Conservation (phyloP, 1,284 basidiomycete species). For the Dichomitus squalens region DNA sequence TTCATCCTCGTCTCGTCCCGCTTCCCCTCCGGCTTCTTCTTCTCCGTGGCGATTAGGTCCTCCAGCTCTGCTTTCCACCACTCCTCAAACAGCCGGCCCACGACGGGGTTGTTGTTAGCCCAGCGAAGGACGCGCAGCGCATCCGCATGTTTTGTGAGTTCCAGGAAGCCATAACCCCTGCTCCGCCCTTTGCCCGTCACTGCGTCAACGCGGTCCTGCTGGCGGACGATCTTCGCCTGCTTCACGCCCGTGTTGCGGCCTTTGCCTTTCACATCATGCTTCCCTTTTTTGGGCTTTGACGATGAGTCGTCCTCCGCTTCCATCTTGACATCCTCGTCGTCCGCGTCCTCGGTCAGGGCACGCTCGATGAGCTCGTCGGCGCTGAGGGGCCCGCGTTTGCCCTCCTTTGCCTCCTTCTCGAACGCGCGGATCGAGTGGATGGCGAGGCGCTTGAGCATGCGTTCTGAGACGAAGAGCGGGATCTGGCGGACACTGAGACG, state of each 20-base stretch:
- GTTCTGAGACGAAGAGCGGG: constrained; percentile 88
- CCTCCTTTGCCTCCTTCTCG: constrained; percentile 75
- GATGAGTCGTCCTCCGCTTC: constrained; percentile 36
- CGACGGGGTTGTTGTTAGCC: constrained; percentile 87
- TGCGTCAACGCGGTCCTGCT: constrained; percentile 85
- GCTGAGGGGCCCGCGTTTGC: constrained; percentile 62
- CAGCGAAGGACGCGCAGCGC: constrained; percentile 91
- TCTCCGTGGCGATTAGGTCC: constrained; percentile 67
- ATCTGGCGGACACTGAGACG: constrained; percentile 93
- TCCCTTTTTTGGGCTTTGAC: constrained; percentile 27
- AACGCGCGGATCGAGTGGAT: constrained; percentile 83
- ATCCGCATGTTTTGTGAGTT: constrained; percentile 87
- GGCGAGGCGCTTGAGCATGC: constrained; percentile 86
- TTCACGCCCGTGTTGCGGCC: constrained; percentile 67
- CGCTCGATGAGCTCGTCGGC: constrained; percentile 70
- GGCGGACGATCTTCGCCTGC: constrained; percentile 91
- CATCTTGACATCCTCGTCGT: constrained; percentile 33
- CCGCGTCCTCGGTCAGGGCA: constrained; percentile 28
- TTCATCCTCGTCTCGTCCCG: constrained; percentile 56
- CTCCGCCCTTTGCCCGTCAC: constrained; percentile 85
- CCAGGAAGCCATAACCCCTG: constrained; percentile 96
- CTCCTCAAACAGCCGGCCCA: constrained; percentile 64
- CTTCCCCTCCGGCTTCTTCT: constrained; percentile 42
- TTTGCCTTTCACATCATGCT: constrained; percentile 28
- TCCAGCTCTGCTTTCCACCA: constrained; percentile 88